Percentiles rank a stretch among this genome's conserved stretches.
Evolutionary conservation across 345 rosid species (phyloP).

Genomic region (Durio zibethinus): DNA sequence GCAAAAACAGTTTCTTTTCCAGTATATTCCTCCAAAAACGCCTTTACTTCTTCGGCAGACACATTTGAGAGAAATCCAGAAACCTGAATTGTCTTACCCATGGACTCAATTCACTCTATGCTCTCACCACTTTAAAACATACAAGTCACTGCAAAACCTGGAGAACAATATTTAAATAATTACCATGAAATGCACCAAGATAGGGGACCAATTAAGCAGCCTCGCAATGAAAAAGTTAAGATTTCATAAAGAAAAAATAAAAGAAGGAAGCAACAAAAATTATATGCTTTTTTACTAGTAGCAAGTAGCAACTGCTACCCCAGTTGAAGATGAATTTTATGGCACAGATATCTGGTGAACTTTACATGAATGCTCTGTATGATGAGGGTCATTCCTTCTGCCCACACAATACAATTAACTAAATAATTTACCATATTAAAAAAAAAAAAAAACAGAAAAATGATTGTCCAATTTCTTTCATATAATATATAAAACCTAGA

Average conservation of each 20-base stretch:
- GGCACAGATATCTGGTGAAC: not conserved
- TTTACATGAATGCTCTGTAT: not conserved
- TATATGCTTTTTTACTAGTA: not conserved
- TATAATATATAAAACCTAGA: not conserved
- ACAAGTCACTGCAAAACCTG: not conserved
- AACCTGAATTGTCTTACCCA: slow-evolving; percentile 17
- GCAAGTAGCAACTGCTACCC: too few species aligned
- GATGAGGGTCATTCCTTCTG: not conserved
- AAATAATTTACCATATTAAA: too few species aligned
- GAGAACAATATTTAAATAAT: not conserved
- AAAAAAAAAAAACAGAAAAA: not conserved
- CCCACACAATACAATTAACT: too few species aligned
- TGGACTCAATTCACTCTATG: not conserved
- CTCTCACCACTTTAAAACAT: not conserved
- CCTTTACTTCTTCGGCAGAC: not conserved
- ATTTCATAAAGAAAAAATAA: not conserved
- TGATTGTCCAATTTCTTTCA: not conserved
- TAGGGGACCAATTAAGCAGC: not conserved
- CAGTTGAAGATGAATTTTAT: not conserved
- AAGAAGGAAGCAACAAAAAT: not conserved
- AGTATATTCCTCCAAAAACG: slow-evolving; percentile 1
- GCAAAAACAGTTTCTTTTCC: slow-evolving; percentile 10
- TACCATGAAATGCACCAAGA: not conserved
- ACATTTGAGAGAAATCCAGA: not conserved
- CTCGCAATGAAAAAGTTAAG: not conserved